Percentiles rank a stretch among this genome's conserved stretches.
These are phyloP conservation scores for Fusarium sp. DNA, from an alignment of 2,329 filamentous ascomycete species.

Conservation along the genomic window DNA sequence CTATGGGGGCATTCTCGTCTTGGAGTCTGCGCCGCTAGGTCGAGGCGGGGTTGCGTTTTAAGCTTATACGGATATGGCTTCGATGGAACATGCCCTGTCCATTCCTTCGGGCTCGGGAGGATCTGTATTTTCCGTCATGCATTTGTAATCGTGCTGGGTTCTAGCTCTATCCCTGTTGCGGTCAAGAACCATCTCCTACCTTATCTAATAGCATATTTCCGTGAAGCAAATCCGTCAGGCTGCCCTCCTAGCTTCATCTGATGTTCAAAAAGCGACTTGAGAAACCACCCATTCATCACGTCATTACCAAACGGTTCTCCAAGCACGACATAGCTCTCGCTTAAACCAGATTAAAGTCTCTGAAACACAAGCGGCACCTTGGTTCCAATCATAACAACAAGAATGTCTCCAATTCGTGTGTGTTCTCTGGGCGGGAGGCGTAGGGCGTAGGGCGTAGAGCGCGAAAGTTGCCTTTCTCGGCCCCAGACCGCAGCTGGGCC, in stretches of 20 bases:
- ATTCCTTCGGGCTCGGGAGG: neutral
- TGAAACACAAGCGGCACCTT: neutral
- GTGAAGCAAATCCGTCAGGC: neutral
- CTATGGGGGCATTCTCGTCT: neutral
- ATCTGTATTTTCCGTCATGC: neutral
- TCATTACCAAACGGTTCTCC: neutral
- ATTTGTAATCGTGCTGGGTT: neutral
- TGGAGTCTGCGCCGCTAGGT: neutral
- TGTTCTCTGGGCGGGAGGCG: no score
- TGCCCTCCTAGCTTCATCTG: neutral
- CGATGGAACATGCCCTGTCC: neutral
- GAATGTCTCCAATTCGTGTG: no score
- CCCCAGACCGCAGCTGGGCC: no score
- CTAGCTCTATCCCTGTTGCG: neutral
- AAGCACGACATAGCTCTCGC: neutral
- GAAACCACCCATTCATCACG: neutral
- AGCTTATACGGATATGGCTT: neutral
- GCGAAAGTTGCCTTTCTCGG: no score
- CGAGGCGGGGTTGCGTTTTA: neutral
- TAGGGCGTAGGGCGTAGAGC: no score
- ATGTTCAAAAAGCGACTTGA: neutral
- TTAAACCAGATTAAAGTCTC: neutral
- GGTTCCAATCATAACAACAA: no score
- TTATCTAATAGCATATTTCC: neutral
- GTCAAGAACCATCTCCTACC: neutral